Evolutionary conservation across 139 green algal species (phyloP).

Genomic region (Coelastrella sp.): DNA sequence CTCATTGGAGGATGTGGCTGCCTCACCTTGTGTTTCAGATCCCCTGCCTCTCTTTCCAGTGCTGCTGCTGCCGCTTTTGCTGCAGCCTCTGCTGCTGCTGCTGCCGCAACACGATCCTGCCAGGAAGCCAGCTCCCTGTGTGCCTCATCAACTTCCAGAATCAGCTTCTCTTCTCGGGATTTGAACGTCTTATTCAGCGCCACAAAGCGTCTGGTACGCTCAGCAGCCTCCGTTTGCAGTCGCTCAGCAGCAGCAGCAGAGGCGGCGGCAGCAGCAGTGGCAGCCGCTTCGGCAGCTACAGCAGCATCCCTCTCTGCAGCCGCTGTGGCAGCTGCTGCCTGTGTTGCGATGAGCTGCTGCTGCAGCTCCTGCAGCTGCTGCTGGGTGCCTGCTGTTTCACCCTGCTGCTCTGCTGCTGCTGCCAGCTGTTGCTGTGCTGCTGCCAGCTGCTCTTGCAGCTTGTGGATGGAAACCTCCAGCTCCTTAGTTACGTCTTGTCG

Average conservation of each 20-base stretch:
- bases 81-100: background rate
- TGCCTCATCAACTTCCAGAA: background rate
- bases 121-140: background rate
- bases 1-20: background rate
- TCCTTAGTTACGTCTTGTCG: background rate
- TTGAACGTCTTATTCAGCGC: slow-evolving; percentile 8
- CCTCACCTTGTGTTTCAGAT: background rate
- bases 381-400: background rate
- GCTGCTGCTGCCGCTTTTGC: background rate
- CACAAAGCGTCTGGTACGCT: slow-evolving; percentile 32
- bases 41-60: background rate
- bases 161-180: background rate
- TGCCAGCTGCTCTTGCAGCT: background rate
- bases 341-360: background rate
- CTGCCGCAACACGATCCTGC: background rate
- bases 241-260: background rate
- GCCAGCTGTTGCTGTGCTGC: slow-evolving; percentile 7
- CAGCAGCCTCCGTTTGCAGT: slow-evolving; percentile 3
- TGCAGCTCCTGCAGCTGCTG: slow-evolving; percentile 10
- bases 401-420: slow-evolving; percentile 1
- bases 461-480: background rate
- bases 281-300: background rate
- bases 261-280: background rate
- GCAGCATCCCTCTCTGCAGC: background rate
- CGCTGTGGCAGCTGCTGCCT: background rate